Conservation (phyloP, 176 grass and related monocot species). For the Zizania latifolia region DNA sequence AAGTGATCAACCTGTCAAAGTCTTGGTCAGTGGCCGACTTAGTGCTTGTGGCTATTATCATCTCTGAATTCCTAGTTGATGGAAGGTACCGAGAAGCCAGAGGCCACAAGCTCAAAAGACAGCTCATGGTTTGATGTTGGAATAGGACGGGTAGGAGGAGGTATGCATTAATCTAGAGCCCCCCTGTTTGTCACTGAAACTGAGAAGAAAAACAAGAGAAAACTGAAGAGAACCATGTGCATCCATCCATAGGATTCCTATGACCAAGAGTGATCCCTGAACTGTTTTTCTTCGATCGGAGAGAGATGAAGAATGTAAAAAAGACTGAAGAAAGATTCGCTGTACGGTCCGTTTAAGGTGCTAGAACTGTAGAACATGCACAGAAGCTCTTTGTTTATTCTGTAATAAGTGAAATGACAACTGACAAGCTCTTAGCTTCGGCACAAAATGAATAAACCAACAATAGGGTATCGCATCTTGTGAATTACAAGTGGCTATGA, state of each 20-base stretch:
- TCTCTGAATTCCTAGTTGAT: not conserved
- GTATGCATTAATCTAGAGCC: not conserved
- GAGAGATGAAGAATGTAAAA: not conserved
- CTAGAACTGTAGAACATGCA: not conserved
- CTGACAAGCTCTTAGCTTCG: too few species aligned
- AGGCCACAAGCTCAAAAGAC: not conserved
- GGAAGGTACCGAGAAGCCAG: not conserved
- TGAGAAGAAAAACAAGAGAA: not conserved
- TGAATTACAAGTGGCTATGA: not conserved
- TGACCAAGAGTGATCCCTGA: not conserved
- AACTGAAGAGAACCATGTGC: not conserved
- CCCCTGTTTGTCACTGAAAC: not conserved
- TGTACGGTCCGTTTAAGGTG: not conserved
- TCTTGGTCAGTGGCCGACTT: not conserved
- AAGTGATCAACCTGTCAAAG: slow-evolving; percentile 7
- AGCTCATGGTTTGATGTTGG: slow-evolving; percentile 8
- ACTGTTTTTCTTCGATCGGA: not conserved
- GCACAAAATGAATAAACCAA: not conserved
- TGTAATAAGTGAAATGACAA: too few species aligned
- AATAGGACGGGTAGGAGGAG: too few species aligned
- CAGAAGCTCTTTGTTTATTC: not conserved
- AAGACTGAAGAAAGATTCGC: not conserved
- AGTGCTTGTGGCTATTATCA: not conserved
- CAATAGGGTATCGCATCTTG: not conserved
- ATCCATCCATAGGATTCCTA: slow-evolving; percentile 8